These are phyloP conservation scores for Termitomyces sp. DNA, from an alignment of 768 basidiomycete species.

Conservation along the genomic window DNA sequence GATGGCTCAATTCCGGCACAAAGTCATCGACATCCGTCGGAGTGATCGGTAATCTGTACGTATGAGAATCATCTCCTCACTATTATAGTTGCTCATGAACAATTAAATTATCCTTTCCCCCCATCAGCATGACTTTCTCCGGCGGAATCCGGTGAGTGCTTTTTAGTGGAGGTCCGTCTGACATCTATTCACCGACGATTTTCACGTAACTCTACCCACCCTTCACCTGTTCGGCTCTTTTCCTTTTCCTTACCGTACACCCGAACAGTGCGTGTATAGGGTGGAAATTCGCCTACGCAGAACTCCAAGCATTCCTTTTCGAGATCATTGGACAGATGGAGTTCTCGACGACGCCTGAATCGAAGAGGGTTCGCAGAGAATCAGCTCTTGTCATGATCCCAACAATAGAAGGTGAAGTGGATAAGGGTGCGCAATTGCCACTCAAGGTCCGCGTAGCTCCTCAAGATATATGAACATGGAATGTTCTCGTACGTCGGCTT, in stretches of 20 bases:
- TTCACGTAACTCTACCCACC: no score
- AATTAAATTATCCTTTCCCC: background rate
- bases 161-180: background rate
- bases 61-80: background rate
- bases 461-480: slow-evolving; percentile 8
- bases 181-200: background rate
- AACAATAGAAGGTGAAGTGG: slow-evolving; percentile 33
- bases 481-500: background rate
- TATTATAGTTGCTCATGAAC: slow-evolving; percentile 1
- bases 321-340: slow-evolving; percentile 51
- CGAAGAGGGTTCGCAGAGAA: slow-evolving; percentile 30
- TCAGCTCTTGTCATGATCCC: slow-evolving; percentile 35
- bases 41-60: slow-evolving; percentile 43
- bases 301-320: slow-evolving; percentile 55
- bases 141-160: slow-evolving; percentile 23
- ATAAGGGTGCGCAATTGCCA: slow-evolving; percentile 37
- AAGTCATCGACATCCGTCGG: slow-evolving; percentile 38
- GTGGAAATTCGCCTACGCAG: slow-evolving; percentile 37
- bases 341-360: slow-evolving; percentile 34
- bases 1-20: slow-evolving; percentile 40
- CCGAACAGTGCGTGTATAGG: slow-evolving; percentile 26
- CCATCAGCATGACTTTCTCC: slow-evolving; percentile 23
- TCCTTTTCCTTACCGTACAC: no score
- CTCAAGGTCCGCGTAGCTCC: slow-evolving; percentile 29
- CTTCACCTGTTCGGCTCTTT: background rate